Evolutionary conservation across 257 asterid species (phyloP), one percentile per base, ranked within the genome.

Genomic region (Salvia hispanica): DNA sequence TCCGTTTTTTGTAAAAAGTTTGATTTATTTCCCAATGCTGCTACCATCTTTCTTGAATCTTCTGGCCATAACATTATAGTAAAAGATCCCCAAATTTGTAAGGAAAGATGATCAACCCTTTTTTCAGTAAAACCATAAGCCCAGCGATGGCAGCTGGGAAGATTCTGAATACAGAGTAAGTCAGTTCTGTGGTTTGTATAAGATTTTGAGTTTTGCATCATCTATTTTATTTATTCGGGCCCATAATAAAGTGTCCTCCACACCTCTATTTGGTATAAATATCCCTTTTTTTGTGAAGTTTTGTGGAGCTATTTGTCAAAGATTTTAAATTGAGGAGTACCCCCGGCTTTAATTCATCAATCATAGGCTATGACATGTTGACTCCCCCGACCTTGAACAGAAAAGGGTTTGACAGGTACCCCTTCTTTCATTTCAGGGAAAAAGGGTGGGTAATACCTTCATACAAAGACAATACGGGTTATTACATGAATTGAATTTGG

Each of bases 341-440:
- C n/a, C n/a, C n/a, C n/a, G n/a, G n/a, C n/a, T n/a, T n/a, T n/a
- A 85, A 74, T 59, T 83, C 96, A 34, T 88, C 99, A 42, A 58
- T 93, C 46, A 77, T 93, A 70, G 97, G 89, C 51, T 90, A 93
- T 52, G 99, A 93, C 84, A 88, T 93, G 99, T 66, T 93, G 86
- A 84, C 99, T 77, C 97, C 99, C 42, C 97, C 97, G 15, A 97
- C 90, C 79, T 96, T 93, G 64, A 96, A 90, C 82, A 78, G 95
- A 77, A 91, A 71, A 67, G 76, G 99, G 99, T 48, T 77, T 93
- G 82, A 93, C 95, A 77, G 98, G 98, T 91, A 79, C 50, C 25
- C n/a, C 28, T 70, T 25, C 33, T 28, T 71, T 60, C 34, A 12
- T 52, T 57, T 48, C 3, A 37, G 42, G 42, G 42, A 37, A 37